Conservation (phyloP, 2,329 filamentous ascomycete species). For the Monilinia aucupariae region DNA sequence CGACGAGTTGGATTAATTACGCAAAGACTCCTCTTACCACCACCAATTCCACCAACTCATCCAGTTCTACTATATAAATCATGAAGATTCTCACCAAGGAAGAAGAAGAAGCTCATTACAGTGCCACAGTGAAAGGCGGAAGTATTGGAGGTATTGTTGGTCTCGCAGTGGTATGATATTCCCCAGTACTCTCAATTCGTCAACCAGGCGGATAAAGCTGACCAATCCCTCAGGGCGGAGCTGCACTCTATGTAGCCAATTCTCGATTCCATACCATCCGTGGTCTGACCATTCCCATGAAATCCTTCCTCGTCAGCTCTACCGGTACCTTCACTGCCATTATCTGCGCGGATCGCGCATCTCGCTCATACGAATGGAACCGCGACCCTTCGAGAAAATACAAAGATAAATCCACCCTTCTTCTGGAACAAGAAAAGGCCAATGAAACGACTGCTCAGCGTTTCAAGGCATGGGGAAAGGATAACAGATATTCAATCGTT, state of each 20-base stretch:
- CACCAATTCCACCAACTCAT: neutral
- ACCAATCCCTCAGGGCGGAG: conserved; percentile 30
- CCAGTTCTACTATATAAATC: conserved; percentile 6
- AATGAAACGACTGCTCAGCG: conserved; percentile 51
- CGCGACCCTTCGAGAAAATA: conserved; percentile 36
- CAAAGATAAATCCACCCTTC: conserved; percentile 28
- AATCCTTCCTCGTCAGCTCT: conserved; percentile 82
- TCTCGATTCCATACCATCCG: conserved; percentile 73
- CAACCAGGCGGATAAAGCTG: conserved; percentile 8
- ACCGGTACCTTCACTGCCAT: conserved; percentile 81
- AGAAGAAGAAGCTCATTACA: conserved; percentile 84
- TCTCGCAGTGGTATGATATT: conserved; percentile 57
- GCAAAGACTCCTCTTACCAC: neutral
- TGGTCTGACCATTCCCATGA: conserved; percentile 79
- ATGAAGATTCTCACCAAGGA: conserved; percentile 98
- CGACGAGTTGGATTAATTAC: neutral
- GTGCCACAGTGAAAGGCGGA: conserved; percentile 73
- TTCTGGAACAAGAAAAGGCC: conserved; percentile 21
- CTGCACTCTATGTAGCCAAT: conserved; percentile 59
- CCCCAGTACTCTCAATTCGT: neutral
- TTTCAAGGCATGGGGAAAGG: conserved; percentile 65
- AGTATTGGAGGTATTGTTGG: conserved; percentile 66
- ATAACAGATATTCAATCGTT: conserved; percentile 64
- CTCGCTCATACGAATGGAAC: conserved; percentile 63
- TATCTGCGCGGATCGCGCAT: conserved; percentile 72